phyloP scores from a whole-genome alignment of 805 yeast genomes.

The Yarrowia yakushimensis region DNA sequence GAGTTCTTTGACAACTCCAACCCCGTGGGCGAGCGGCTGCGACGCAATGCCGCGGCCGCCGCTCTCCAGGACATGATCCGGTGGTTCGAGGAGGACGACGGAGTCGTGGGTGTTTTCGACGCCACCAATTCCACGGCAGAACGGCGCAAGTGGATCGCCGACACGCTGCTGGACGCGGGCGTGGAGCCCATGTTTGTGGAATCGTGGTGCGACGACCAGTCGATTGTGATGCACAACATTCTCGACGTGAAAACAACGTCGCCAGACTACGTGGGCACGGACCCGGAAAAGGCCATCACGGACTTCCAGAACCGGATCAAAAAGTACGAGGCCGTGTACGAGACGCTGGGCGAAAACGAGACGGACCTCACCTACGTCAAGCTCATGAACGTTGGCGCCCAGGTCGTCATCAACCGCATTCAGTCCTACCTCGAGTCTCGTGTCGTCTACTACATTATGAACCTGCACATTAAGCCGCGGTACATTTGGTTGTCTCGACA shows the following conservation, averaged over 20 bases:
- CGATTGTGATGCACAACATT: slow-evolving; percentile 72
- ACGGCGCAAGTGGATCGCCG: slow-evolving; percentile 62
- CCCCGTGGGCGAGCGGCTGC: slow-evolving; percentile 55
- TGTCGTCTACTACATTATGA: slow-evolving; percentile 94
- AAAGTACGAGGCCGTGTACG: slow-evolving; percentile 69
- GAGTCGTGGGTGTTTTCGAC: slow-evolving; percentile 89
- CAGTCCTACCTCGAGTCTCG: slow-evolving; percentile 86
- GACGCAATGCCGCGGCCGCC: slow-evolving; percentile 64
- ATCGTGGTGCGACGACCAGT: slow-evolving; percentile 82
- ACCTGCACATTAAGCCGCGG: slow-evolving; percentile 87
- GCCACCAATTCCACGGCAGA: slow-evolving; percentile 83
- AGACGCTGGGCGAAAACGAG: slow-evolving; percentile 61
- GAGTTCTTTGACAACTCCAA: slow-evolving; percentile 72
- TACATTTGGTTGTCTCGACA: slow-evolving; percentile 92
- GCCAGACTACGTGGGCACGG: slow-evolving; percentile 71
- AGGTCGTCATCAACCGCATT: slow-evolving; percentile 81
- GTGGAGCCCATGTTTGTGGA: slow-evolving; percentile 92
- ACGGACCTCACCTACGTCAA: slow-evolving; percentile 74
- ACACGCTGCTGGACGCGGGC: slow-evolving; percentile 44
- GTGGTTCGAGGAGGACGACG: slow-evolving; percentile 79
- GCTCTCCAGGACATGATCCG: slow-evolving; percentile 78
- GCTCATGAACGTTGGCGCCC: slow-evolving; percentile 80
- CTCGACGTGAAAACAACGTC: slow-evolving; percentile 82
- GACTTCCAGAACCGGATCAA: slow-evolving; percentile 74
- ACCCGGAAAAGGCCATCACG: slow-evolving; percentile 64